phyloP scores from a whole-genome alignment of 306 rosid genomes.

The Lotus japonicus region DNA sequence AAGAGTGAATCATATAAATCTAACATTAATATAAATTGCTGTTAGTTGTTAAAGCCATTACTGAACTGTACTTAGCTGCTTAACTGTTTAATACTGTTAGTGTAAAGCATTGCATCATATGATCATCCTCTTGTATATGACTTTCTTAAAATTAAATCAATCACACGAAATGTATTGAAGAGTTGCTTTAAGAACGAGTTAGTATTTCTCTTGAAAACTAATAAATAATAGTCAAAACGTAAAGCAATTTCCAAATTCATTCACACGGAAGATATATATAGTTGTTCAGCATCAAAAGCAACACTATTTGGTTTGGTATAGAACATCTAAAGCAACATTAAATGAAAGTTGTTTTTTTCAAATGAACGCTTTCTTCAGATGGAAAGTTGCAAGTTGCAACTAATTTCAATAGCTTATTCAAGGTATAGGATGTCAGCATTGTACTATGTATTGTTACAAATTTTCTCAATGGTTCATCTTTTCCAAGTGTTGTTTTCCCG shows the following conservation, averaged over 20 bases:
- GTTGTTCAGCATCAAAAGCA: background rate
- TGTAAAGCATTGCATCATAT: too few species aligned
- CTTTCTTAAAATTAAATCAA: too few species aligned
- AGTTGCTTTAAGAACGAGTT: too few species aligned
- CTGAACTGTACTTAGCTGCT: too few species aligned
- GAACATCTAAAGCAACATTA: background rate
- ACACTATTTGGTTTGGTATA: background rate
- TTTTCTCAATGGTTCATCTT: slow-evolving; percentile 4
- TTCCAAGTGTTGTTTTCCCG: background rate
- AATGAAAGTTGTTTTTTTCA: too few species aligned
- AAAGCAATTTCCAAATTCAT: background rate
- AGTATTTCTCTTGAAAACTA: background rate
- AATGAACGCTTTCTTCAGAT: background rate
- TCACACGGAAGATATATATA: background rate
- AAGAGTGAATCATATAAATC: too few species aligned
- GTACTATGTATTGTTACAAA: slow-evolving; percentile 25
- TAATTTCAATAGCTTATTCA: slow-evolving; percentile 17
- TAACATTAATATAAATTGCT: too few species aligned
- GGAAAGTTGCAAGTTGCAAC: background rate
- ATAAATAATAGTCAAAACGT: background rate
- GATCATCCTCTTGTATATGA: too few species aligned
- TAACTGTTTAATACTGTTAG: too few species aligned
- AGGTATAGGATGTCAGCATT: slow-evolving; percentile 10
- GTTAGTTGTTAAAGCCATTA: too few species aligned
- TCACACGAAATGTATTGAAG: too few species aligned